phyloP scores from a whole-genome alignment of 1,284 basidiomycete species.

The Rhodotorula sp. region DNA sequence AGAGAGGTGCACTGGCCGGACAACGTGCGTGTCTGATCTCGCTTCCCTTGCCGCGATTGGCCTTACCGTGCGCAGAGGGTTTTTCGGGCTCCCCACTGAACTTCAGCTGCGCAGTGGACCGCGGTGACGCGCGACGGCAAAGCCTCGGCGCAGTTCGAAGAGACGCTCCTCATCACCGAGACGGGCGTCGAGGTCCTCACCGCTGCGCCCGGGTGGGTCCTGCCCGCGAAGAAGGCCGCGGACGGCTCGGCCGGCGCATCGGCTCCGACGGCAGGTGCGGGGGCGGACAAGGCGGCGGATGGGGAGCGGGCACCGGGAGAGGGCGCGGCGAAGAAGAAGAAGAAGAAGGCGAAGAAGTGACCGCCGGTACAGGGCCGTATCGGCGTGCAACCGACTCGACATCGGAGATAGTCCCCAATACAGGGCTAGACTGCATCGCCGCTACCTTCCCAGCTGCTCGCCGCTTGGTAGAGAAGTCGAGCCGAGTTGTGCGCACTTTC shows the following conservation, averaged over 20 bases:
- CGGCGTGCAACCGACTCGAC: no score
- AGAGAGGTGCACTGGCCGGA: slow-evolving; percentile 48
- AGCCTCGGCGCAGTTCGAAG: slow-evolving; percentile 81
- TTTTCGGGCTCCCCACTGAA: no score
- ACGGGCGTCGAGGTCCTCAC: slow-evolving; percentile 88
- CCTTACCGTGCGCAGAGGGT: not conserved
- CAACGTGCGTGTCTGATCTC: slow-evolving; percentile 30
- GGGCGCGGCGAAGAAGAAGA: slow-evolving; percentile 7
- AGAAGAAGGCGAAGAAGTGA: slow-evolving; percentile 13
- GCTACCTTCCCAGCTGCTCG: no score
- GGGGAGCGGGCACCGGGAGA: not conserved
- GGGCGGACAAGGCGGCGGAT: not conserved
- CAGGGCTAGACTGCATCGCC: no score
- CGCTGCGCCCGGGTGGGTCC: slow-evolving; percentile 52
- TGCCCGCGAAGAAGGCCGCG: slow-evolving; percentile 20
- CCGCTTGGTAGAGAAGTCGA: no score
- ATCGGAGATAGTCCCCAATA: no score
- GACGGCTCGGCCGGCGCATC: not conserved
- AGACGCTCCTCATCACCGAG: slow-evolving; percentile 90
- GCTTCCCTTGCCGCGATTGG: not conserved
- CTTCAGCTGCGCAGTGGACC: slow-evolving; percentile 66
- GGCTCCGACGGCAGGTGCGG: not conserved
- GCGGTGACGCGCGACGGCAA: slow-evolving; percentile 87
- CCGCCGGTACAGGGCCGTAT: not conserved
- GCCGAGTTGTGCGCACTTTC: no score